Evolutionary conservation across 1,284 basidiomycete species (phyloP), one percentile per base, ranked within the genome.

Genomic region (Mycena citricolor): DNA sequence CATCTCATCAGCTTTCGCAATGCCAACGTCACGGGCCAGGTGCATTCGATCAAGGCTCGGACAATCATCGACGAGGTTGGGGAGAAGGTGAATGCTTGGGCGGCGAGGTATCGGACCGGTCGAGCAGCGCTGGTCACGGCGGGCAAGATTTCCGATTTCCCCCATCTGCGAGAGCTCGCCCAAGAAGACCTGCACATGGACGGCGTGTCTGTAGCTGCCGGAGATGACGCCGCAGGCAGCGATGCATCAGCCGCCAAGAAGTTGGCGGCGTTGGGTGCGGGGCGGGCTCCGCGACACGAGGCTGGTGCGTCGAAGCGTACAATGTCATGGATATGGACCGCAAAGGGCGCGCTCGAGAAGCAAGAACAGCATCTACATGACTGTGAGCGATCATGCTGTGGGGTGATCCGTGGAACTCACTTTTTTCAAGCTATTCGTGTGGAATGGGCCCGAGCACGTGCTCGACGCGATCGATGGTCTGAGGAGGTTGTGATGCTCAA

Each of bases 271-370:
- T 4, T 44, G 0, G 28, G 42, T 2, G 29, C 41, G 4, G 41
- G 33, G 5, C 26, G 42, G 1, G 17, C 12, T 1, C 32, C 32
- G 2, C 17, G 41, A 3, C 28, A 46, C 10, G 47, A 25, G 14
- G 36, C 47, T 4, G 22, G 32, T 2, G 32, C 24, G 23, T 23
- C 31, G 12, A 43, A 32, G 22, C 6, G 16, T 12, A 12, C 44
- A 13, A 24, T 50, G 39, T 50, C 43, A 3, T 45, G 48, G 48
- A 50, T 50, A 5, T 12, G 41, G 41, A 28, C 17, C 7, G 40
- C 22, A 17, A 19, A 12, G 4, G 40, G 40, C 21, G 30, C 13
- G 5, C 31, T 16, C 4, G 29, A 39, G 13, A 11, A 26, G 12
- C 10, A 24, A 6, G 24, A 26, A 19, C 21, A 10, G 6, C 24